Evolutionary conservation across 805 yeast genomes (phyloP).

Genomic region (Cyberlindnera xylosilytica): DNA sequence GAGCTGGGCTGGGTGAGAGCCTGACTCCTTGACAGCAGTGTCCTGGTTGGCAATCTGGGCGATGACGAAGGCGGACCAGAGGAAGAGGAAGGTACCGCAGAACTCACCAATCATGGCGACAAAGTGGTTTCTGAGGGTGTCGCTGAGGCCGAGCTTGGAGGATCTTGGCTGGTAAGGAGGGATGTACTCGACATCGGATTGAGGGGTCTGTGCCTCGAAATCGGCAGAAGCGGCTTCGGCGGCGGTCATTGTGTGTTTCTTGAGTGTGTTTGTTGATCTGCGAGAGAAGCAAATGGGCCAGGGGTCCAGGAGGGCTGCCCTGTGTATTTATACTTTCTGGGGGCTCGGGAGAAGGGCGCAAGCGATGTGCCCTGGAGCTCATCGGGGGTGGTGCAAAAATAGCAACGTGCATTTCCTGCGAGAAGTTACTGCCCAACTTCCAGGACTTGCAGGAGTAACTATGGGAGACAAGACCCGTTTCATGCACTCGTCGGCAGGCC

Average conservation of each 20-base stretch:
- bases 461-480: no score
- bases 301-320: background rate
- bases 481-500: no score
- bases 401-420: background rate
- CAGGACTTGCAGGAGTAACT: no score
- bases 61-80: slow-evolving; percentile 78
- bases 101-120: slow-evolving; percentile 79
- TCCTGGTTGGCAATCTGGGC: slow-evolving; percentile 79
- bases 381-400: background rate
- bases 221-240: slow-evolving; percentile 11
- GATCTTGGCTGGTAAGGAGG: slow-evolving; percentile 35
- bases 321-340: background rate
- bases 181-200: slow-evolving; percentile 34
- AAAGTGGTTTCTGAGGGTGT: slow-evolving; percentile 52
- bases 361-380: background rate
- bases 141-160: slow-evolving; percentile 38
- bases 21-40: slow-evolving; percentile 31
- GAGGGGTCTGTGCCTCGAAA: slow-evolving; percentile 29
- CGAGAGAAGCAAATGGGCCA: no score
- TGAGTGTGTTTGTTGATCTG: background rate
- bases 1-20: slow-evolving; percentile 62
- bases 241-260: slow-evolving; percentile 8
- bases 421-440: no score
- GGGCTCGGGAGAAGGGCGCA: background rate
- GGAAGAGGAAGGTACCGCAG: slow-evolving; percentile 79